Conservation (phyloP, 352 stramenopile species). For the Elongisporangium senticosum region DNA sequence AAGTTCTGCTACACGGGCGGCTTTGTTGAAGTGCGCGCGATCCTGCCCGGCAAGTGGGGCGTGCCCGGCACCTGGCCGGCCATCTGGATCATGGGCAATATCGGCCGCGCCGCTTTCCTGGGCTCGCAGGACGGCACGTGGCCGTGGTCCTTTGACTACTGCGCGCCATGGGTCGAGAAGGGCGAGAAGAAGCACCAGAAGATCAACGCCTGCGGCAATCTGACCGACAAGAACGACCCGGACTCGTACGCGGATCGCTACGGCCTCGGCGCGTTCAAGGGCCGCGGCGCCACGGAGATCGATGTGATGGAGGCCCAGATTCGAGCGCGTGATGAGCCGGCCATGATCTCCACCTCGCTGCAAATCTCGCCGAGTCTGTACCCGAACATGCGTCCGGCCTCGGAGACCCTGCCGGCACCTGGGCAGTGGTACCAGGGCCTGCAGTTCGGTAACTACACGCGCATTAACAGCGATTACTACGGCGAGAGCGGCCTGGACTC, state of each 20-base stretch:
- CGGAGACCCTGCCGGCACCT: constrained; percentile 45
- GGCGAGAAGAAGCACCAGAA: constrained; percentile 87
- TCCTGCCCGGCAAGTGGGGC: constrained; percentile 92
- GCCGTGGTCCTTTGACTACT: constrained; percentile 96
- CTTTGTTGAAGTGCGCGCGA: constrained; percentile 92
- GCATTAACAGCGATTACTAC: constrained; percentile 95
- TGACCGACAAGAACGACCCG: constrained; percentile 91
- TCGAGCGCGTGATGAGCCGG: constrained; percentile 78
- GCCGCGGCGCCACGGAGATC: constrained; percentile 96
- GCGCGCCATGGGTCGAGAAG: constrained; percentile 81
- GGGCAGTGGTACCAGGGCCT: constrained; percentile 90
- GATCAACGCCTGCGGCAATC: constrained; percentile 92
- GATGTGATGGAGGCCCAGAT: constrained; percentile 93
- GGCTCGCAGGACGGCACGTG: constrained; percentile 92
- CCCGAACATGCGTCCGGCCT: constrained; percentile 52
- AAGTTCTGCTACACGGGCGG: constrained; percentile 99
- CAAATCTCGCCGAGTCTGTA: constrained; percentile 86
- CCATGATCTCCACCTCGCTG: constrained; percentile 91
- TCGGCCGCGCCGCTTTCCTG: constrained; percentile 94
- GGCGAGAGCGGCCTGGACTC: constrained; percentile 92
- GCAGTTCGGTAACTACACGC: constrained; percentile 79
- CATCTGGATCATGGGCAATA: constrained; percentile 97
- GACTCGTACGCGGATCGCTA: constrained; percentile 83
- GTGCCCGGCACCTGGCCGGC: constrained; percentile 95
- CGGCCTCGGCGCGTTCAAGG: constrained; percentile 86